These are phyloP conservation scores for Mycena rebaudengoi DNA, from an alignment of 768 basidiomycete species.

Conservation along the genomic window DNA sequence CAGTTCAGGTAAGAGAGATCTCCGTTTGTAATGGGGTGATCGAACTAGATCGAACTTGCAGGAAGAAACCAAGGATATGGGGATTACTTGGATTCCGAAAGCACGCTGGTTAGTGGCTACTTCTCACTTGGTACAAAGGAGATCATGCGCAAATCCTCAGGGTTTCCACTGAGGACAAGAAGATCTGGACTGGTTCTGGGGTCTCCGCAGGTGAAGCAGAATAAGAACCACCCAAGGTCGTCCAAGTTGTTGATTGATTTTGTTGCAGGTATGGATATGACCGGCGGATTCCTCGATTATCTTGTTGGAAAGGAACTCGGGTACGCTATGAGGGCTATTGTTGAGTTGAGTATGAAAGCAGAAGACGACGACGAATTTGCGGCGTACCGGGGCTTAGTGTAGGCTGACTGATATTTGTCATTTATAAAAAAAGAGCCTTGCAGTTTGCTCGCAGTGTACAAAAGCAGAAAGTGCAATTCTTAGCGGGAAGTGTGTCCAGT, in stretches of 20 bases:
- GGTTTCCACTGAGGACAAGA: conserved; percentile 44
- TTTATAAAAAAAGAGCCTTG: not conserved
- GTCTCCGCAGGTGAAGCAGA: conserved; percentile 46
- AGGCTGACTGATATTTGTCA: not conserved
- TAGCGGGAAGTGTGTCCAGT: too few species aligned
- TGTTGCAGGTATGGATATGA: conserved; percentile 40
- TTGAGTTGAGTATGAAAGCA: conserved; percentile 31
- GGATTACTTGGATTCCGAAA: conserved; percentile 45
- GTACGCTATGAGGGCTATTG: conserved; percentile 19
- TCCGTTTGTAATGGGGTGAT: not conserved
- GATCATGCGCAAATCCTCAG: too few species aligned
- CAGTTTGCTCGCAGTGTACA: too few species aligned
- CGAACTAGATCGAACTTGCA: not conserved
- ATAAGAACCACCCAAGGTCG: too few species aligned
- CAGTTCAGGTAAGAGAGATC: conserved; percentile 31
- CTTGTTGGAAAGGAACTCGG: conserved; percentile 34
- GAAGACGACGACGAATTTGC: conserved; percentile 40
- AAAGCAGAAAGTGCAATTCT: too few species aligned
- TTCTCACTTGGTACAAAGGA: too few species aligned
- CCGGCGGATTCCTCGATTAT: conserved; percentile 43
- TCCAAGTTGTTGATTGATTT: conserved; percentile 29
- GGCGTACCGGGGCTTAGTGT: conserved; percentile 32
- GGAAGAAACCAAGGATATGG: conserved; percentile 31
- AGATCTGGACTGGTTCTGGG: conserved; percentile 49
- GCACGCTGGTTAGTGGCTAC: conserved; percentile 50